Evolutionary conservation across 2,329 filamentous ascomycete genomes (phyloP).

Genomic region (Colletotrichum neosansevieriae): DNA sequence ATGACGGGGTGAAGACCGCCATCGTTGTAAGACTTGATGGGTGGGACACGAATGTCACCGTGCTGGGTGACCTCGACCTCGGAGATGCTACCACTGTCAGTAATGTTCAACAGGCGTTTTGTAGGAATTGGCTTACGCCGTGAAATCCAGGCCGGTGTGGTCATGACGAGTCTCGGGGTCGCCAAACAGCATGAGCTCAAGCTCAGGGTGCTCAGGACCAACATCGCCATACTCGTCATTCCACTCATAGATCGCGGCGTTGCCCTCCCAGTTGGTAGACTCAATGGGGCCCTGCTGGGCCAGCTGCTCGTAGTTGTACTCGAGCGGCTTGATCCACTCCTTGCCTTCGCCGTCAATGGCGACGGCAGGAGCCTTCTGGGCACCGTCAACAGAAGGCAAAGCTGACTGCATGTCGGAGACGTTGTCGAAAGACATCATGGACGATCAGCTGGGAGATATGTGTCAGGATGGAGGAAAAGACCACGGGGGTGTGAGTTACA

Average conservation of each 20-base stretch:
- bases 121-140: conserved; percentile 60
- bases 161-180: conserved; percentile 61
- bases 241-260: conserved; percentile 83
- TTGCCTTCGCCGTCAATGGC: conserved; percentile 36
- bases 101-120: conserved; percentile 1
- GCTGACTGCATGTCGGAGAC: conserved; percentile 47
- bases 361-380: conserved; percentile 45
- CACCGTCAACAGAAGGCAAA: conserved; percentile 44
- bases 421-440: conserved; percentile 18
- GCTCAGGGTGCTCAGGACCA: conserved; percentile 74
- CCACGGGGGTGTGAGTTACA: not conserved
- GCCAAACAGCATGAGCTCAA: conserved; percentile 84
- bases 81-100: conserved; percentile 60
- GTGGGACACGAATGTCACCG: conserved; percentile 63
- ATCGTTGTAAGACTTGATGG: conserved; percentile 72
- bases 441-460: not conserved
- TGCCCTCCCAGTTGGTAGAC: conserved; percentile 60
- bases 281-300: conserved; percentile 39
- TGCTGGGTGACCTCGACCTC: conserved; percentile 69
- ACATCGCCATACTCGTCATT: conserved; percentile 88
- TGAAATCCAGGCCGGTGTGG: conserved; percentile 71
- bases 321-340: conserved; percentile 60
- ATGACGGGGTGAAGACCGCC: conserved; percentile 89
- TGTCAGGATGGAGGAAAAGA: not conserved
- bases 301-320: conserved; percentile 62